Evolutionary conservation across 1,284 basidiomycete genomes (phyloP).

Genomic region (Trichosporon faecale): DNA sequence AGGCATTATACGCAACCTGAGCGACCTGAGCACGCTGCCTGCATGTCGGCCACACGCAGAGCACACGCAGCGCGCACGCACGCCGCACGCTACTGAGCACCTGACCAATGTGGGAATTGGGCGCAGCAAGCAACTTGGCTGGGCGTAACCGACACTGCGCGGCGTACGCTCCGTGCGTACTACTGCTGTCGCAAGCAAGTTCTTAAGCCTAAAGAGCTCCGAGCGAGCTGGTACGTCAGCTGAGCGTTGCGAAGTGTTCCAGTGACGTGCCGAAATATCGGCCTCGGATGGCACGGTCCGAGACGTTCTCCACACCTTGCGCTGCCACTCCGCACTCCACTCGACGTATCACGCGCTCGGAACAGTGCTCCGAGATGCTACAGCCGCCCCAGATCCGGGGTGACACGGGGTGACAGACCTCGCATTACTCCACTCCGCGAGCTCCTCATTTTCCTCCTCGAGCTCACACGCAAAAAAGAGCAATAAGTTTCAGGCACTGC

Average conservation of each 20-base stretch:
- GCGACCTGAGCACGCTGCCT: neutral
- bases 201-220: neutral
- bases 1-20: neutral
- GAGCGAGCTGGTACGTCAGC: neutral
- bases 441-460: neutral
- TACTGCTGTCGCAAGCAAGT: neutral
- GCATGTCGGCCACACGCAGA: too few relatives aligned
- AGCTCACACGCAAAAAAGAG: neutral
- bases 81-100: neutral
- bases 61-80: neutral
- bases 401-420: too few relatives aligned
- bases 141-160: neutral
- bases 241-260: neutral
- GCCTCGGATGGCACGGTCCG: neutral
- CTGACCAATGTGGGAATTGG: neutral
- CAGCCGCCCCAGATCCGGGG: too few relatives aligned
- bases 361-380: too few relatives aligned
- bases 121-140: neutral
- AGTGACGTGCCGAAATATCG: neutral
- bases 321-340: too few relatives aligned
- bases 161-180: neutral
- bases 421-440: too few relatives aligned
- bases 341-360: neutral
- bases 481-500: conserved; percentile 2
- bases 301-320: too few relatives aligned